Evolutionary conservation across 2,329 filamentous ascomycete genomes (phyloP), one percentile per base, ranked within the genome.

Genomic region (Cladosporium halotolerans): DNA sequence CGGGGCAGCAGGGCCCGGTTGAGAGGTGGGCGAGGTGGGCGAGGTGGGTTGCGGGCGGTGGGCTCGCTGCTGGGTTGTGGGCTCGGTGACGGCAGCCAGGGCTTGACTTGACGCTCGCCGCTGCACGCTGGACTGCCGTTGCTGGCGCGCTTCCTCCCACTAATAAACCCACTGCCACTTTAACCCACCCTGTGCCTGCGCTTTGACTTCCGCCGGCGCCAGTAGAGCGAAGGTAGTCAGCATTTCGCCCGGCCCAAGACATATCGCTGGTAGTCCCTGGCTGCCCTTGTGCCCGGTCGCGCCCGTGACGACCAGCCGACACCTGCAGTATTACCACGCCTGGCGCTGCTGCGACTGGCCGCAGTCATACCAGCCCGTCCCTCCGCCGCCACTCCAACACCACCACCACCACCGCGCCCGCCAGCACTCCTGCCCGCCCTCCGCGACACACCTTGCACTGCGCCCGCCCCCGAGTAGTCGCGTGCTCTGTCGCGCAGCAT

Each of bases 11-110:
- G 39, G n/a, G 39, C 23, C 23, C 23, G 23, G 23, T 28, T 28
- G 23, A 28, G 23, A 28, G 3, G 23, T 28, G 23, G 23, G 23
- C 23, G 23, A 28, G 23, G 23, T 7, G 23, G 23, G 23, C 23
- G 23, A 28, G 23, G 23, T 28, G 23, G 23, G 23, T 4, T 28
- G 23, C 23, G 23, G 23, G 23, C 23, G 23, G 23, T 3, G 23
- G 23, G 23, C 23, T 5, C 23, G 40, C 40, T 19, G 48, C 40
- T 51, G 43, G 48, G 38, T 40, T 40, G 48, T 51, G 48, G 48
- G 48, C 44, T 51, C 31, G 39, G 48, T 51, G 48, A 51, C 48
- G 48, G 48, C 39, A 43, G 48, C 40, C 48, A 51, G 48, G 48
- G 48, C 48, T 16, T 44, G 48, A 18, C 23, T 7, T 28, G 23